phyloP scores from a whole-genome alignment of 192 early-diverging fungal species.

The Coemansia sp. region DNA sequence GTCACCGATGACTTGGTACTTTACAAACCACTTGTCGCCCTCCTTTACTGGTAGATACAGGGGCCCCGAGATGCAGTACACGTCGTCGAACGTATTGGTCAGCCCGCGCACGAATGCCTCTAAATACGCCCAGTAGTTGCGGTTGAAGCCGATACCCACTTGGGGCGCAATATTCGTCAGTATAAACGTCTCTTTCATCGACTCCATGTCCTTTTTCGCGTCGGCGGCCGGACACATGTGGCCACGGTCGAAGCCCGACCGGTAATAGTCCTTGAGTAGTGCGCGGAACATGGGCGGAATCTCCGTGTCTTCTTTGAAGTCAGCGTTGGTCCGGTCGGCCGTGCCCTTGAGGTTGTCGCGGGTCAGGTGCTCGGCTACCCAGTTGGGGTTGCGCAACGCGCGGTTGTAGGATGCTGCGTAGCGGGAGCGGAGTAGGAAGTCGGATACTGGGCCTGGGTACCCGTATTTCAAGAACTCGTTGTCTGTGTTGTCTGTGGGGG shows the following conservation, averaged over 20 bases:
- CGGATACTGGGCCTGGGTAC: conserved; percentile 69
- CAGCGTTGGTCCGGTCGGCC: conserved; percentile 57
- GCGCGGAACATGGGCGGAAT: conserved; percentile 77
- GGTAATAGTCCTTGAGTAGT: conserved; percentile 74
- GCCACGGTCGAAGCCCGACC: conserved; percentile 85
- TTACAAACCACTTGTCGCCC: conserved; percentile 74
- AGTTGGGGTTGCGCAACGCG: conserved; percentile 68
- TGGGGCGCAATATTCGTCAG: conserved; percentile 79
- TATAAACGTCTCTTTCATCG: conserved; percentile 87
- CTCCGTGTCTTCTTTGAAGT: conserved; percentile 73
- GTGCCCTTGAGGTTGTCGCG: conserved; percentile 55
- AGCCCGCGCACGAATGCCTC: conserved; percentile 78
- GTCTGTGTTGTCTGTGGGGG: conserved; percentile 3
- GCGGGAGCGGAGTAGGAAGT: conserved; percentile 63
- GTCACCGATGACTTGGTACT: conserved; percentile 84
- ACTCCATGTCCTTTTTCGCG: conserved; percentile 63
- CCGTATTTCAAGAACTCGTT: conserved; percentile 42
- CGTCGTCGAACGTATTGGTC: conserved; percentile 71
- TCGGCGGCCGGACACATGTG: conserved; percentile 94
- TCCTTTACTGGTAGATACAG: conserved; percentile 79
- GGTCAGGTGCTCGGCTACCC: conserved; percentile 75
- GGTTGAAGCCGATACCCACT: conserved; percentile 83
- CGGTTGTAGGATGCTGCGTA: conserved; percentile 80
- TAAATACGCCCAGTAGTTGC: conserved; percentile 89
- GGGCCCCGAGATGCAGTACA: conserved; percentile 86